phyloP scores from a whole-genome alignment of 2,329 filamentous ascomycete species.

The Hypoxylon sp. region DNA sequence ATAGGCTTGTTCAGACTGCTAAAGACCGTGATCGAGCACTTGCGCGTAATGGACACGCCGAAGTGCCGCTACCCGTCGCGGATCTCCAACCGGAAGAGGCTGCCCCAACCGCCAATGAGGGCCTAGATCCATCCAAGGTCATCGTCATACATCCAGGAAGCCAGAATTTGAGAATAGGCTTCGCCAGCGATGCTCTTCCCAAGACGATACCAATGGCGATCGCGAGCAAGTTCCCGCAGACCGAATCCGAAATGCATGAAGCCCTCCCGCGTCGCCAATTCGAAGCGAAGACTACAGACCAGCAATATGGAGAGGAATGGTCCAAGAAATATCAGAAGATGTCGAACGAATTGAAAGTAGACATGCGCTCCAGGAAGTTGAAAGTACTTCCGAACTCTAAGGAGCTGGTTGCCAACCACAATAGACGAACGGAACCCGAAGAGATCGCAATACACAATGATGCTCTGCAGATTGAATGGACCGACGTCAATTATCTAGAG shows the following conservation, averaged over 20 bases:
- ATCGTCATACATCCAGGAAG: constrained; percentile 96
- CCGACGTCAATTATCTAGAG: constrained; percentile 74
- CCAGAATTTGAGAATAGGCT: constrained; percentile 91
- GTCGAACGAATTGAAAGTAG: constrained; percentile 85
- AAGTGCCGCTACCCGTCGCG: constrained; percentile 67
- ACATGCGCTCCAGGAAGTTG: constrained; percentile 93
- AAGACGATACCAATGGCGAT: constrained; percentile 95
- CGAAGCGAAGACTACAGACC: constrained; percentile 71
- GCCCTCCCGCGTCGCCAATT: constrained; percentile 77
- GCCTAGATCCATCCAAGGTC: constrained; percentile 82
- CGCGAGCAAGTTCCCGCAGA: constrained; percentile 78
- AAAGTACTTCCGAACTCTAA: constrained; percentile 97
- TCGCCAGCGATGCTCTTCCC: constrained; percentile 94
- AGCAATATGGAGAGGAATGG: constrained; percentile 87
- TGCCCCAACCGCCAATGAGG: constrained; percentile 64
- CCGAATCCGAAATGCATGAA: constrained; percentile 84
- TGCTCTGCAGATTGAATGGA: constrained; percentile 93
- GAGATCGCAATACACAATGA: constrained; percentile 95
- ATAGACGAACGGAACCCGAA: constrained; percentile 83
- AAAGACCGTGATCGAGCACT: constrained; percentile 88
- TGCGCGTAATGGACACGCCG: constrained; percentile 75
- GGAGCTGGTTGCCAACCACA: constrained; percentile 94
- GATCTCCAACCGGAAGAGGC: constrained; percentile 68
- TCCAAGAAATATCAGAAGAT: constrained; percentile 79
- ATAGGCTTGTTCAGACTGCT: constrained; percentile 83